A percentile compares a stretch with the other conserved stretches of the same genome.
phyloP scores from a whole-genome alignment of 805 yeast species.

The Wickerhamomyces ciferrii region DNA sequence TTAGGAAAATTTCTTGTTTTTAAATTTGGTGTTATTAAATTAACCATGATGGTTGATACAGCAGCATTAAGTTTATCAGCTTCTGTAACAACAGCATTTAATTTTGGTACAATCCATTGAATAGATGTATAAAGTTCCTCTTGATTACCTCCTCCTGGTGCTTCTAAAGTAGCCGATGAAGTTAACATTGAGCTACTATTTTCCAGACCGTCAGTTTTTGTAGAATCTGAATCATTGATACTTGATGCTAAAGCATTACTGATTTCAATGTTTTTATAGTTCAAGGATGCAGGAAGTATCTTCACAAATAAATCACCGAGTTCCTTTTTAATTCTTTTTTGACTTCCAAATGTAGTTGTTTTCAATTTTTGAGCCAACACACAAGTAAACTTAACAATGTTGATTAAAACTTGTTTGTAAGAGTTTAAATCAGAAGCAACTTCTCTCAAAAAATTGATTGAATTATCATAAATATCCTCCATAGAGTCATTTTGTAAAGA shows the following conservation, averaged over 20 bases:
- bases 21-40: slow-evolving; percentile 46
- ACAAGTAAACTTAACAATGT: slow-evolving; percentile 45
- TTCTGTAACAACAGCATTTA: slow-evolving; percentile 34
- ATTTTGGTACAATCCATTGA: slow-evolving; percentile 26
- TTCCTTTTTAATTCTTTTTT: slow-evolving; percentile 54
- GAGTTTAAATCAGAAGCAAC: slow-evolving; percentile 39
- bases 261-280: slow-evolving; percentile 16
- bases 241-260: slow-evolving; percentile 10
- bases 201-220: slow-evolving; percentile 1
- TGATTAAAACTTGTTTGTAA: slow-evolving; percentile 47
- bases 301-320: slow-evolving; percentile 37
- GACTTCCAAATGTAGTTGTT: slow-evolving; percentile 57
- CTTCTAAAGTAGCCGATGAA: slow-evolving; percentile 2
- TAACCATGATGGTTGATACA: slow-evolving; percentile 47
- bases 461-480: slow-evolving; percentile 69
- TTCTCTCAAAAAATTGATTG: slow-evolving; percentile 56
- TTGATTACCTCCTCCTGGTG: slow-evolving; percentile 21
- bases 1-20: slow-evolving; percentile 37
- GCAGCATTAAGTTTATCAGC: slow-evolving; percentile 52
- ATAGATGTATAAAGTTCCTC: slow-evolving; percentile 43
- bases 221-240: background rate
- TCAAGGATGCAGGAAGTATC: slow-evolving; percentile 26
- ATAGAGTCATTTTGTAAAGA: slow-evolving; percentile 72
- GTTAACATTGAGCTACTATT: slow-evolving; percentile 4
- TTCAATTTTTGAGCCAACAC: slow-evolving; percentile 51